These are phyloP conservation scores for Chlamydomonas asymmetrica DNA, from an alignment of 139 green algal species.

Conservation along the genomic window DNA sequence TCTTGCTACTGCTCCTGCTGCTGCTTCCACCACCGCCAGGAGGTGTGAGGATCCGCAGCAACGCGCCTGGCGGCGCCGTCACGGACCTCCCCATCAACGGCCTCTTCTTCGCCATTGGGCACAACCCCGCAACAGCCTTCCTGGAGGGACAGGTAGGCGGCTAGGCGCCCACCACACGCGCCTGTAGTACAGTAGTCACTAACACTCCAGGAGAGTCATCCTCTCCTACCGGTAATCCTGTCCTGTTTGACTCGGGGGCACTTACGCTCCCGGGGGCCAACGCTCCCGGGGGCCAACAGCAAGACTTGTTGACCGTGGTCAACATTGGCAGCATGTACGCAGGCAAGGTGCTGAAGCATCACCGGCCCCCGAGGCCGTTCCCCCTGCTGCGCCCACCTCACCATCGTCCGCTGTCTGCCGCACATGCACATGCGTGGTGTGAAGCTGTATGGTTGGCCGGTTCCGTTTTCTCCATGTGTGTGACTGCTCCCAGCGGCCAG, in stretches of 20 bases:
- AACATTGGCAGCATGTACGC: not conserved
- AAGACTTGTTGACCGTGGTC: not conserved
- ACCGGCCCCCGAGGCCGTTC: no score
- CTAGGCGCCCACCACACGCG: no score
- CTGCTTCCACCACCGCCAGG: no score
- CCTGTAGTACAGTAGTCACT: no score
- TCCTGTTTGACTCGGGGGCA: not conserved
- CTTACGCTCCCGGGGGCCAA: not conserved
- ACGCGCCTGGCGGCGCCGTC: conserved; percentile 58
- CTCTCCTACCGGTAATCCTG: not conserved
- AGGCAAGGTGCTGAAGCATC: no score
- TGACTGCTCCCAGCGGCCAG: not conserved
- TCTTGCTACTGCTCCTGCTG: no score
- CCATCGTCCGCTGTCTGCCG: no score
- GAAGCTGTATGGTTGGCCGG: no score
- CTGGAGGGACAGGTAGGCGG: conserved; percentile 53
- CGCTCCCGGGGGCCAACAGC: no score
- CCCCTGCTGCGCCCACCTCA: no score
- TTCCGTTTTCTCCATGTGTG: not conserved
- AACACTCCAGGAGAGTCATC: not conserved
- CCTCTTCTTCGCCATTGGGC: conserved; percentile 93
- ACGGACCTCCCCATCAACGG: conserved; percentile 61
- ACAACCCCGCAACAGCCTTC: conserved; percentile 81
- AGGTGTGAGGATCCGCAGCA: no score
- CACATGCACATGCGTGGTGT: no score